Evolutionary conservation across 306 rosid genomes (phyloP).

Genomic region (barrel medic (Medicago truncatula)): MtrunA17r5.0-ANR NC_053049.1:24474001-24474500

Average conservation of each 20-base stretch:
- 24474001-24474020: no score
- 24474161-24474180: background rate
- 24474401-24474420: constrained; percentile 59
- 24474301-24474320: constrained; percentile 29
- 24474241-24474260: constrained; percentile 3
- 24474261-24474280: constrained; percentile 40
- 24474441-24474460: constrained; percentile 50
- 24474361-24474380: constrained; percentile 47
- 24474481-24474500: constrained; percentile 19
- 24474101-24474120: background rate
- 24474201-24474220: background rate
- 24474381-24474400: constrained; percentile 24
- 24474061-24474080: no score
- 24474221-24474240: constrained; percentile 12
- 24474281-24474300: constrained; percentile 38
- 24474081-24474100: background rate
- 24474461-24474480: constrained; percentile 47
- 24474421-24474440: constrained; percentile 50
- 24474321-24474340: constrained; percentile 43
- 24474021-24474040: no score
- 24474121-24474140: no score
- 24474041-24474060: no score
- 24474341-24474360: constrained; percentile 31
- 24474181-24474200: constrained; percentile 14
- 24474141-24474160: no score